Conservation (phyloP, 768 basidiomycete genomes). For the Auricularia sp. region DNA sequence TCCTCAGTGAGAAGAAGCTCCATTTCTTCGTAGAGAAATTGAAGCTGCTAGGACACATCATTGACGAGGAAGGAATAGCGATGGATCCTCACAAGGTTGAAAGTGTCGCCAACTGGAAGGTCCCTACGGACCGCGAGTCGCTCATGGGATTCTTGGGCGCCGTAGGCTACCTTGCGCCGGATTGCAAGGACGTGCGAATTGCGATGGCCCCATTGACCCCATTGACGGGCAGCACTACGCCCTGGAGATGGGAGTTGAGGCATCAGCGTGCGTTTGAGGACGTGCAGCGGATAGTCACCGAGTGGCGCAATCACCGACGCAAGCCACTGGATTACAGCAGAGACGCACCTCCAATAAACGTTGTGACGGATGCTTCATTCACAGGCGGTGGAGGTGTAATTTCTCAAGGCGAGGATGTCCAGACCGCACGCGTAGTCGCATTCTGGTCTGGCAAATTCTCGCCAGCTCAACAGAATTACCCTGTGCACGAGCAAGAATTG, state of each 20-base stretch:
- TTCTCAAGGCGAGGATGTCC: constrained; percentile 19
- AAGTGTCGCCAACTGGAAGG: constrained; percentile 21
- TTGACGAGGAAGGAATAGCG: constrained; percentile 29
- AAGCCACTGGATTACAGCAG: constrained; percentile 10
- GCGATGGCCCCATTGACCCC: background rate
- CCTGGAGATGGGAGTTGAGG: background rate
- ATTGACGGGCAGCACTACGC: background rate
- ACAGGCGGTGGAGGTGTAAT: constrained; percentile 24
- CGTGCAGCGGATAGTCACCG: constrained; percentile 5
- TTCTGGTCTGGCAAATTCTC: constrained; percentile 31
- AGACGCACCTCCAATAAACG: constrained; percentile 16
- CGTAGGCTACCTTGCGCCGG: constrained; percentile 21
- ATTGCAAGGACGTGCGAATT: background rate
- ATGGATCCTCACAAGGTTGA: constrained; percentile 40
- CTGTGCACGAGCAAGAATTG: constrained; percentile 32
- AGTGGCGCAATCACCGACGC: background rate
- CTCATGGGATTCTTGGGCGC: constrained; percentile 26
- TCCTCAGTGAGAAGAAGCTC: constrained; percentile 27
- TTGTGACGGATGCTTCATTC: constrained; percentile 24
- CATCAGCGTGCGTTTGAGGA: constrained; percentile 8
- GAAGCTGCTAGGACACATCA: constrained; percentile 23
- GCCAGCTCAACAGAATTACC: constrained; percentile 30
- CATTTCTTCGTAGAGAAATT: constrained; percentile 21
- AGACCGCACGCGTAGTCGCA: constrained; percentile 17
- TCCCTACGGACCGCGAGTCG: constrained; percentile 22